A percentile compares a stretch with the other conserved stretches of the same genome.
Conservation (phyloP, 2,329 filamentous ascomycete genomes). For the Whalleya microplaca region DNA sequence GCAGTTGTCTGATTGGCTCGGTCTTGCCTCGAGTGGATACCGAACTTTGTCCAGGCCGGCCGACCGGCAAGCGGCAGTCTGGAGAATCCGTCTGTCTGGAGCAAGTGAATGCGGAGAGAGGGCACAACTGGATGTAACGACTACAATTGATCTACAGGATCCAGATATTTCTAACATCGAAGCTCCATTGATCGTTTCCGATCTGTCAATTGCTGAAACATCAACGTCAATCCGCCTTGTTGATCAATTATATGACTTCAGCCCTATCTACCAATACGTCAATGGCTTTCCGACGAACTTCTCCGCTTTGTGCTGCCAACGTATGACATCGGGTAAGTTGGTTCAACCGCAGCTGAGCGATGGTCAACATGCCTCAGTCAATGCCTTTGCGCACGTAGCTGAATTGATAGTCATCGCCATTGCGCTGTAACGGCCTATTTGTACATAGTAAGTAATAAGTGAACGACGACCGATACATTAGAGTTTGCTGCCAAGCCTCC, state of each 20-base stretch:
- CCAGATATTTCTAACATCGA: constrained; percentile 11
- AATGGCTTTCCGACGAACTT: neutral
- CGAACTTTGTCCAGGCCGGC: constrained; percentile 22
- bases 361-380: no score
- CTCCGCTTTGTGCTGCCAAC: neutral
- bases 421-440: no score
- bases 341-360: no score
- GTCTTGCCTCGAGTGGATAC: constrained; percentile 4
- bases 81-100: neutral
- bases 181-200: neutral
- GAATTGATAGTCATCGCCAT: no score
- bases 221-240: constrained; percentile 5
- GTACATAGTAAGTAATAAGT: no score
- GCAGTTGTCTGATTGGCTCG: constrained; percentile 22
- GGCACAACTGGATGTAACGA: constrained; percentile 12
- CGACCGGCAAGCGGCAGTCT: neutral
- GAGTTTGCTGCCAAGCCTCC: no score
- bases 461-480: no score
- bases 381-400: no score
- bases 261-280: neutral
- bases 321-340: neutral
- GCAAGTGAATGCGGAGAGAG: constrained; percentile 5
- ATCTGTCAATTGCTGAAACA: neutral
- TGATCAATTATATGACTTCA: constrained; percentile 12
- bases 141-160: constrained; percentile 27